phyloP scores from a whole-genome alignment of 1,284 basidiomycete species.

The Exsudoporus floridanus region DNA sequence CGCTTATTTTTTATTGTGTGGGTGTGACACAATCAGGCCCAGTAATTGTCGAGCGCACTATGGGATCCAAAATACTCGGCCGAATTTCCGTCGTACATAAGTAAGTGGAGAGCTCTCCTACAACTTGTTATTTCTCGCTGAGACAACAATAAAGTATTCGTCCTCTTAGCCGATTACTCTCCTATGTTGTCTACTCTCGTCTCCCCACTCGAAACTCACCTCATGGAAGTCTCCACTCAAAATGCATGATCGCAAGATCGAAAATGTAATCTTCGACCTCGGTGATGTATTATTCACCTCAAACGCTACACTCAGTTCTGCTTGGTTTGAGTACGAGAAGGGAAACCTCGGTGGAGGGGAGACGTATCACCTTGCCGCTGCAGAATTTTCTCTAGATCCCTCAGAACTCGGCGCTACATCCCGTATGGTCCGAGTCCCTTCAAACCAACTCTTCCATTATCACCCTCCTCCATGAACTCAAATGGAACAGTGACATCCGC shows the following conservation, averaged over 20 bases:
- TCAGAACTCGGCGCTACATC: background rate
- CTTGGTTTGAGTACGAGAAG: constrained; percentile 28
- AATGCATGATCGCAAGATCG: constrained; percentile 18
- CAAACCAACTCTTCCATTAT: constrained; percentile 16
- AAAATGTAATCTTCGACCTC: constrained; percentile 25
- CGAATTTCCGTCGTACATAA: no score
- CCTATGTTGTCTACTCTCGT: background rate
- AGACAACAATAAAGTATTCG: no score
- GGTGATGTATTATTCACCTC: constrained; percentile 25
- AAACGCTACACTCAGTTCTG: constrained; percentile 16
- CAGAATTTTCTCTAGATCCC: constrained; percentile 11
- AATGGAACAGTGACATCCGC: background rate
- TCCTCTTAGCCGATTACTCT: background rate
- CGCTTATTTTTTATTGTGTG: no score
- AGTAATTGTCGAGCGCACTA: no score
- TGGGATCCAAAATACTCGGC: no score
- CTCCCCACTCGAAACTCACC: constrained; percentile 3
- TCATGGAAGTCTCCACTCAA: background rate
- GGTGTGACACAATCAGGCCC: no score
- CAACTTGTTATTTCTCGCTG: no score
- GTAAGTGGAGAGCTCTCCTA: no score
- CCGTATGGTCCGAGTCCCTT: constrained; percentile 8
- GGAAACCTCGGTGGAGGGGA: constrained; percentile 20
- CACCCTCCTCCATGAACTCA: constrained; percentile 18
- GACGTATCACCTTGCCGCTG: constrained; percentile 6